These are phyloP conservation scores for Wickerhamiella vanderwaltii DNA, from an alignment of 805 yeast species.

Conservation along the genomic window DNA sequence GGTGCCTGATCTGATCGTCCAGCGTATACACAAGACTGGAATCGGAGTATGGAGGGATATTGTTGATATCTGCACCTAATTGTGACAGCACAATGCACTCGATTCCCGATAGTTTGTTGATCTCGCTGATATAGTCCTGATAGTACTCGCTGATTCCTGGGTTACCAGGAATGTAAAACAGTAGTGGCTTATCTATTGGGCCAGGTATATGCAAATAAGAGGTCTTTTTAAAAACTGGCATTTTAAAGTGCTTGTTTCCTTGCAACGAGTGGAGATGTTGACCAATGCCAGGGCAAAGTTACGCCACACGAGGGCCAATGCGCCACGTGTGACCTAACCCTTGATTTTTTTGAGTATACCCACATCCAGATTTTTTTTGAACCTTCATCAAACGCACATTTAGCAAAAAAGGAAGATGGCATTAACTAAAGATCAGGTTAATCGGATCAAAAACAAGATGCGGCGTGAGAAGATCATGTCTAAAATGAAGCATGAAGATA, in stretches of 20 bases:
- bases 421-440: conserved; percentile 21
- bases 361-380: not conserved
- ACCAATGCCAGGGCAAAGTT: too few relatives aligned
- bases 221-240: not conserved
- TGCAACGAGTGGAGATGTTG: too few relatives aligned
- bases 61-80: conserved; percentile 38
- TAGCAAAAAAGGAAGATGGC: too few relatives aligned
- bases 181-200: conserved; percentile 26
- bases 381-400: too few relatives aligned
- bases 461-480: conserved; percentile 70
- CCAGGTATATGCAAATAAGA: conserved; percentile 6
- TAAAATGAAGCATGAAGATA: conserved; percentile 57
- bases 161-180: conserved; percentile 62
- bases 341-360: not conserved
- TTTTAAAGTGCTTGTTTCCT: too few relatives aligned
- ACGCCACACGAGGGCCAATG: too few relatives aligned
- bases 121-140: conserved; percentile 36
- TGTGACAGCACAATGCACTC: conserved; percentile 54
- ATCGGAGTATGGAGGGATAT: conserved; percentile 5
- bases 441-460: conserved; percentile 58
- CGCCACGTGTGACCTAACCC: too few relatives aligned
- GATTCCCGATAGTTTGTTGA: conserved; percentile 35
- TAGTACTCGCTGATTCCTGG: conserved; percentile 65
- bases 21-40: conserved; percentile 28
- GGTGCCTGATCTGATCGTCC: conserved; percentile 48